phyloP scores from a whole-genome alignment of 1,284 basidiomycete genomes.

The Singerocomus inundabilis region DNA sequence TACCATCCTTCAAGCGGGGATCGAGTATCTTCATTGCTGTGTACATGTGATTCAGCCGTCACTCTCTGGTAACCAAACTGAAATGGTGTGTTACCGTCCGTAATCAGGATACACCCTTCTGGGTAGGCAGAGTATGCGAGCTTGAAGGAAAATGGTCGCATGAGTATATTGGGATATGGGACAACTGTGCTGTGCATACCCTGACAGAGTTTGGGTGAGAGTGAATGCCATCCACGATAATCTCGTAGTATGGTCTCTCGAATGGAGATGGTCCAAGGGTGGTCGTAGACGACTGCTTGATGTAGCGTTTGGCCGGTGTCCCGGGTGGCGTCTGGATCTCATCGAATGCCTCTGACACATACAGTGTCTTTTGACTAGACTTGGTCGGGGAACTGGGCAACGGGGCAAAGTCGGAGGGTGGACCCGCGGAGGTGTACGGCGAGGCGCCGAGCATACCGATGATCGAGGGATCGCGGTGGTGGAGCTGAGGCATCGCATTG shows the following conservation, averaged over 20 bases:
- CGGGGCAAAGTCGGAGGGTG: constrained; percentile 28
- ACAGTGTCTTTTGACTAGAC: constrained; percentile 16
- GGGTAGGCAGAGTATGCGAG: constrained; percentile 82
- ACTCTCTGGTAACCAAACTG: not conserved
- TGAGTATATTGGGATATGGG: not conserved
- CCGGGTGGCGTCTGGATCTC: constrained; percentile 59
- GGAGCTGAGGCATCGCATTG: constrained; percentile 89
- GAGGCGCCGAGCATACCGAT: constrained; percentile 85
- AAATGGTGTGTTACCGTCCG: constrained; percentile 61
- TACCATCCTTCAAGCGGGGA: constrained; percentile 78
- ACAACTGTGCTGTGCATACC: constrained; percentile 42
- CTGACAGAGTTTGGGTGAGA: constrained; percentile 88
- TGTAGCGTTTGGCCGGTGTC: constrained; percentile 42
- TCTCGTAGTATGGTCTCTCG: constrained; percentile 78
- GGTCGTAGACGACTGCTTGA: constrained; percentile 27
- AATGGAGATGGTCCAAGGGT: constrained; percentile 40
- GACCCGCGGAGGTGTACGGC: constrained; percentile 50
- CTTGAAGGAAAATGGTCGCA: constrained; percentile 37
- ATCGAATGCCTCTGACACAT: constrained; percentile 62
- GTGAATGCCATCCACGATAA: constrained; percentile 91
- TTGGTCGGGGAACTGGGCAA: constrained; percentile 21
- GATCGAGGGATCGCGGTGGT: constrained; percentile 82
- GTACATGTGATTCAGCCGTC: not conserved
- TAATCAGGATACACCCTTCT: constrained; percentile 84
- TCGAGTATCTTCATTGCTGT: constrained; percentile 85